Evolutionary conservation across 2,329 filamentous ascomycete genomes (phyloP), one percentile per base, ranked within the genome.

Genomic region (Ceratocystis harringtonii): DNA sequence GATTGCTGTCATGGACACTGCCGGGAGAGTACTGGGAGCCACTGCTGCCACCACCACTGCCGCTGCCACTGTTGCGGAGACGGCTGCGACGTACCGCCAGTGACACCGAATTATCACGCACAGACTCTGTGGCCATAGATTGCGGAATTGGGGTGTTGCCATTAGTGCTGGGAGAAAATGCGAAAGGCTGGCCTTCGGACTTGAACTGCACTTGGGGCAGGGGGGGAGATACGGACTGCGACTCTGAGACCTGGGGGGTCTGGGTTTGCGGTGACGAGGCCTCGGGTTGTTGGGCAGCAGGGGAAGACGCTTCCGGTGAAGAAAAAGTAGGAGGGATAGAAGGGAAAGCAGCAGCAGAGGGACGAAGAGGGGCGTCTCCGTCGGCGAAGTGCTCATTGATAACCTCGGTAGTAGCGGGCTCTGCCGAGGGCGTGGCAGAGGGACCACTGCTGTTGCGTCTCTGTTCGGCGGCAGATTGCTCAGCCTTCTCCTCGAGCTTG

Each of bases 401-500:
- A 50, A 66, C 58, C 36, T 57, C 55, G 15, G 64, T 50, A 30
- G 57, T 44, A 41, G 57, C 52, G 6, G 66, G 57, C 22, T 76
- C 76, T 8, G 75, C n/a, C n/a, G 55, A 19, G 43, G 50, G 19
- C 12, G 45, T 41, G 2, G 55, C 41, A 36, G 57, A 57, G 41
- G 74, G 32, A 70, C 68, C 4, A 72, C 71, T 25, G 74, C 67
- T 15, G 67, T 64, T n/a, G 5, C 15, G 28, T 36, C 15, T 58
- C 55, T 70, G 70, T 8, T 66, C 66, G 19, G 65, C 75, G 25
- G 77, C 77, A 69, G 81, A 78, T 68, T 79, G 78, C 65, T 78
- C 76, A 57, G 79, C 76, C 68, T 84, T 84, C 70, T 78, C 81
- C 72, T 85, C 81, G 71, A 85, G 84, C 79, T 85, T 85, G 68